Conservation (phyloP, 1,139 yeast species). For the Candida buenavistaensis region DNA sequence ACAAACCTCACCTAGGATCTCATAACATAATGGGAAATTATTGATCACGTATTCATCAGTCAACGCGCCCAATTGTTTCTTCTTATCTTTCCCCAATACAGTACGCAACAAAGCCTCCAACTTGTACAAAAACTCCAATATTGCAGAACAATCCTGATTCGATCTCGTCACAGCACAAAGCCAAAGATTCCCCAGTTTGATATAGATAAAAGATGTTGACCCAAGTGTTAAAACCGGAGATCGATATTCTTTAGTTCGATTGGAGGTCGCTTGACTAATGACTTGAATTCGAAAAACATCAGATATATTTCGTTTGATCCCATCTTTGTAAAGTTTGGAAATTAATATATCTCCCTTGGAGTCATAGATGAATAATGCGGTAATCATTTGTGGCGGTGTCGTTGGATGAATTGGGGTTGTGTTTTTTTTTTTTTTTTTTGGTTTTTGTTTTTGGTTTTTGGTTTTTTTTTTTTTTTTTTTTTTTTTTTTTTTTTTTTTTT, state of each 20-base stretch:
- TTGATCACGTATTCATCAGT: slow-evolving; percentile 35
- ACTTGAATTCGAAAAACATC: slow-evolving; percentile 92
- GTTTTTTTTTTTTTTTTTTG: neutral
- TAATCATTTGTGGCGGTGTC: slow-evolving; percentile 54
- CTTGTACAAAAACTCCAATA: slow-evolving; percentile 75
- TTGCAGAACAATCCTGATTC: slow-evolving; percentile 79
- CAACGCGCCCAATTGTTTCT: slow-evolving; percentile 13
- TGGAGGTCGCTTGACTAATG: slow-evolving; percentile 46
- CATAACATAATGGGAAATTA: slow-evolving; percentile 70
- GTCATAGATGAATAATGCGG: slow-evolving; percentile 76
- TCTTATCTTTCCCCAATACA: slow-evolving; percentile 18
- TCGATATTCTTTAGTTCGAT: slow-evolving; percentile 37
- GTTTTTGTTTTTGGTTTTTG: neutral
- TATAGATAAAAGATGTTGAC: slow-evolving; percentile 85
- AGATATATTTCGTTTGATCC: slow-evolving; percentile 65
- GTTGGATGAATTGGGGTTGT: neutral
- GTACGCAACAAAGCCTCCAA: slow-evolving; percentile 47
- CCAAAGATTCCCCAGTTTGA: slow-evolving; percentile 70
- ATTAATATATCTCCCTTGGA: slow-evolving; percentile 84
- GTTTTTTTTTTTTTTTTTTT: slow-evolving; percentile 8
- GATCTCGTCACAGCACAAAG: slow-evolving; percentile 85
- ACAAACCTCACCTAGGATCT: slow-evolving; percentile 71
- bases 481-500: slow-evolving; percentile 7
- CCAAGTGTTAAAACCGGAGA: slow-evolving; percentile 91
- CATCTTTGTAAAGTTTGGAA: slow-evolving; percentile 71